phyloP scores from a whole-genome alignment of 106 monocot species.

The Amphibolis antarctica region DNA sequence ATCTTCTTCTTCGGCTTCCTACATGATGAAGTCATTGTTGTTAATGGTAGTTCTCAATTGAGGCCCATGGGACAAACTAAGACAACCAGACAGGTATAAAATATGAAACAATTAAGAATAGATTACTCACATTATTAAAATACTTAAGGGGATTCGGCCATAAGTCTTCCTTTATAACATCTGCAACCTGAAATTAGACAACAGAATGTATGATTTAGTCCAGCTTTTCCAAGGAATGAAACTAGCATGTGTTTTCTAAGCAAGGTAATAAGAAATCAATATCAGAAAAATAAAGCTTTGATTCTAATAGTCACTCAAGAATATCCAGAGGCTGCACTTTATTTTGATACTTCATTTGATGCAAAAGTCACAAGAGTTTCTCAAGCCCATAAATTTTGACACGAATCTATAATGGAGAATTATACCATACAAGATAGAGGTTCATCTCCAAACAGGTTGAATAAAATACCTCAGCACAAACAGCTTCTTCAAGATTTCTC shows the following conservation, averaged over 20 bases:
- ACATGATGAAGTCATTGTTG: neutral
- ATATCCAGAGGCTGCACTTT: no score
- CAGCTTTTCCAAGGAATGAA: neutral
- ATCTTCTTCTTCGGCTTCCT: slow-evolving; percentile 30
- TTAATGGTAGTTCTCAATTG: neutral
- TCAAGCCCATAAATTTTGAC: no score
- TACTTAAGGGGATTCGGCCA: slow-evolving; percentile 83
- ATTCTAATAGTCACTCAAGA: no score
- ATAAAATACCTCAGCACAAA: slow-evolving; percentile 49
- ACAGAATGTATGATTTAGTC: neutral
- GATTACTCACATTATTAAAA: slow-evolving; percentile 53
- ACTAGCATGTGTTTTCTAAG: neutral
- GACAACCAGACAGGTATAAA: neutral
- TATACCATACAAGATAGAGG: no score
- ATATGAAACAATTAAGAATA: neutral
- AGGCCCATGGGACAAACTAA: neutral
- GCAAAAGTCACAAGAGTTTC: no score
- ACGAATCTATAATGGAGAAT: no score
- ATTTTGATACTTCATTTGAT: no score
- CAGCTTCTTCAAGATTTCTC: slow-evolving; percentile 21
- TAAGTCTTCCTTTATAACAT: slow-evolving; percentile 73
- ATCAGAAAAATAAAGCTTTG: no score
- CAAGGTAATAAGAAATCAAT: neutral
- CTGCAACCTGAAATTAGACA: slow-evolving; percentile 41
- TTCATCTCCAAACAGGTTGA: neutral